Base-by-base conservation (phyloP, 2,329 filamentous ascomycete species). In the Trichoderma endophyticum region DNA sequence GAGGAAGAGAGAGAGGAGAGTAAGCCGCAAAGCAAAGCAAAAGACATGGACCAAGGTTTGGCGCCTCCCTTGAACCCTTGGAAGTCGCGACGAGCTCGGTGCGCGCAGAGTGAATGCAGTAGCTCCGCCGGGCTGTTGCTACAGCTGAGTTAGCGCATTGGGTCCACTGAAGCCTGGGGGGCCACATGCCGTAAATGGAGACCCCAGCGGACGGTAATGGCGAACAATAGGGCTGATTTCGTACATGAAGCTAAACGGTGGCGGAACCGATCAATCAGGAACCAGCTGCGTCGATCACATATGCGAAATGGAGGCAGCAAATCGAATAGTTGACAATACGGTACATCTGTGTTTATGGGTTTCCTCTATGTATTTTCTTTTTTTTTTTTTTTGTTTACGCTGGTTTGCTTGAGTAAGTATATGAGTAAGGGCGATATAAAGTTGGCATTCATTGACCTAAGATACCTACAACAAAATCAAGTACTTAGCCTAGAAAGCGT, bases 151-250 rank as follows among this genome's bases (percentile, higher is more conserved):
- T 70, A 62, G 67, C 57, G 67, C 67, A 28, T 28, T 36, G 28
- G 67, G 57, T 62, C 67, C 67, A 18, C 67, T 70, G 57, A 62
- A 62, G 30, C 34, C 11, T 30, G 28, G 57, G 65, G 64, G 56
- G 57, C 64, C 64, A 57, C 63, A 66, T 66, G 63, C 63, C 51
- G n/a, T 15, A 21, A 66, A 36, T 14, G 48, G 63, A 15, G 48
- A 14, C 28, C 30, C 43, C 28, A 70, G 67, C 21, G 57, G 43
- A 61, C 34, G 21, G 24, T 11, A 62, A 70, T 70, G 28, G 67
- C 67, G 67, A 70, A 36, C 67, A 39, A 61, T 61, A 70, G 67
- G 67, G 67, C 67, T 70, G 67, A 70, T 70, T 62, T 61, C 66
- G 39, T 70, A 70, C 67, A 70, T 70, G 36, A 54, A 34, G 21